Evolutionary conservation across 805 yeast species (phyloP).

Genomic region (Saturnispora silvae): DNA sequence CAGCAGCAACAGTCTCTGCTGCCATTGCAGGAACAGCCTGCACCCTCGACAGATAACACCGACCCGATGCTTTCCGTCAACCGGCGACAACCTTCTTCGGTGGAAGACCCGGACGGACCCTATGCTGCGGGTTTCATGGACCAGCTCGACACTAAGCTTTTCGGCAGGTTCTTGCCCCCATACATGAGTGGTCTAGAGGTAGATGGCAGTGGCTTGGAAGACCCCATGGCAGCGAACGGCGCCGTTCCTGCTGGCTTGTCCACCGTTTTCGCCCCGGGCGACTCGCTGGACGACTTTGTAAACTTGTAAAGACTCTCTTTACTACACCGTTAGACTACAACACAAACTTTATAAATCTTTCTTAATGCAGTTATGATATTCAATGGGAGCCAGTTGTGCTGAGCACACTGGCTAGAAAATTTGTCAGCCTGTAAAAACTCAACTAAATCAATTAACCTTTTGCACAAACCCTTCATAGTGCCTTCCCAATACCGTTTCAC

Average conservation of each 20-base stretch:
- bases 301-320: background rate
- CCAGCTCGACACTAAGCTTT: slow-evolving; percentile 71
- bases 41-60: background rate
- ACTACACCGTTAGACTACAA: no score
- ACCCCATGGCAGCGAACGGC: background rate
- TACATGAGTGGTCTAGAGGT: slow-evolving; percentile 70
- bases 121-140: slow-evolving; percentile 81
- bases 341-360: no score
- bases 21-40: no score
- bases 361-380: no score
- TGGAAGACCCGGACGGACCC: slow-evolving; percentile 13
- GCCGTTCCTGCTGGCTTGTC: slow-evolving; percentile 6
- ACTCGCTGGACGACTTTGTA: slow-evolving; percentile 1
- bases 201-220: no score
- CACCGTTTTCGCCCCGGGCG: slow-evolving; percentile 1
- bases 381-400: no score
- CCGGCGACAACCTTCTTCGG: background rate
- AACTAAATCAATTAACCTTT: no score
- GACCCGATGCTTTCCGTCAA: background rate
- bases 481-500: no score
- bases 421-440: no score
- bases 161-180: slow-evolving; percentile 77
- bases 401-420: background rate
- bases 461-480: no score
- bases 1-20: no score